Evolutionary conservation across 2,329 filamentous ascomycete species (phyloP).

Genomic region (Sporothrix variecibatus): DNA sequence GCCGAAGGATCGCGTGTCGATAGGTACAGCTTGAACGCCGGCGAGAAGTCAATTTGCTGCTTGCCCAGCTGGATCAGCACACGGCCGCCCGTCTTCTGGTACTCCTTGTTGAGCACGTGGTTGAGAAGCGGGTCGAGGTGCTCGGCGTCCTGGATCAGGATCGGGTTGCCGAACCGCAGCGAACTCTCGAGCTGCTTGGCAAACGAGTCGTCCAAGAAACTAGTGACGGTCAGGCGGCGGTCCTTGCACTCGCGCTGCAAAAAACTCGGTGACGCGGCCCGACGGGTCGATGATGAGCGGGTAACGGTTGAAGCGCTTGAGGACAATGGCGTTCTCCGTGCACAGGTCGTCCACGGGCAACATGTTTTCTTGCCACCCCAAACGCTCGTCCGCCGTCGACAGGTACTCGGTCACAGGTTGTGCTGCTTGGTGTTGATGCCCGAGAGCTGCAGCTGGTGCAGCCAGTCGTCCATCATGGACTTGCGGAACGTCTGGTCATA

Average conservation of each 20-base stretch:
- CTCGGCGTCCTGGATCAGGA: slow-evolving; percentile 97
- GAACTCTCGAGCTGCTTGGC: slow-evolving; percentile 98
- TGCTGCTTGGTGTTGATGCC: slow-evolving; percentile 90
- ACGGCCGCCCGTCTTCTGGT: slow-evolving; percentile 96
- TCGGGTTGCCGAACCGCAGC: slow-evolving; percentile 95
- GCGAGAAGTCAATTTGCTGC: slow-evolving; percentile 98
- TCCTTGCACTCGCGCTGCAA: slow-evolving; percentile 85
- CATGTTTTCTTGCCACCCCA: slow-evolving; percentile 92
- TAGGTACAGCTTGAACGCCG: slow-evolving; percentile 90
- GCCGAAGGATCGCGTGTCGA: slow-evolving; percentile 95
- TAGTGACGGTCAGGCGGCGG: slow-evolving; percentile 90
- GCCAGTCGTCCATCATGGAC: slow-evolving; percentile 96
- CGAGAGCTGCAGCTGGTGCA: slow-evolving; percentile 89
- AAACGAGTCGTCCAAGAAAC: slow-evolving; percentile 96
- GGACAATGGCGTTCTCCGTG: slow-evolving; percentile 96
- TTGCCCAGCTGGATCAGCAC: slow-evolving; percentile 97
- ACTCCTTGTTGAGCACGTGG: slow-evolving; percentile 98
- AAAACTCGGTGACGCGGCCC: slow-evolving; percentile 88
- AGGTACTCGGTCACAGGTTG: slow-evolving; percentile 94
- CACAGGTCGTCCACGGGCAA: slow-evolving; percentile 95
- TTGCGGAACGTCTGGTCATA: slow-evolving; percentile 99
- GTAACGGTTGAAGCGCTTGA: slow-evolving; percentile 97
- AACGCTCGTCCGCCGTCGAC: slow-evolving; percentile 90
- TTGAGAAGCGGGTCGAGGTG: slow-evolving; percentile 96
- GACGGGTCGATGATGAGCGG: slow-evolving; percentile 98